Conservation (phyloP, 2,329 filamentous ascomycete species). For the Phymatotrichopsis omnivora region DNA sequence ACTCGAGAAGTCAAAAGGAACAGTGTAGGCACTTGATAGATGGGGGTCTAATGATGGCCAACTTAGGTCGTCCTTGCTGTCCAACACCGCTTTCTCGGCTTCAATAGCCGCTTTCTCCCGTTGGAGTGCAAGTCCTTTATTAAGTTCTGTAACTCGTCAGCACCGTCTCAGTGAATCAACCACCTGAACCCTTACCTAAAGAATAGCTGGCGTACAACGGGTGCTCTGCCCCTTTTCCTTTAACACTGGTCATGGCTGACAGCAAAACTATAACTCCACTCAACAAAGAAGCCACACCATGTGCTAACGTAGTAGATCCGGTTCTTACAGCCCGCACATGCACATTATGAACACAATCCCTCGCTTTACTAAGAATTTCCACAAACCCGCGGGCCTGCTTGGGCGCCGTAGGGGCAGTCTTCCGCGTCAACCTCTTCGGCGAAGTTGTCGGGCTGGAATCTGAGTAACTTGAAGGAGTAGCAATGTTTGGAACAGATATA, state of each 20-base stretch:
- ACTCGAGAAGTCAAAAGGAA: conserved; percentile 41
- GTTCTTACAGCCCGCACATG: conserved; percentile 45
- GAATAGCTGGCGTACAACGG: conserved; percentile 48
- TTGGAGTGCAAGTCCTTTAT: conserved; percentile 57
- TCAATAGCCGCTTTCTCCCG: conserved; percentile 50
- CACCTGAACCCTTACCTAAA: conserved; percentile 36
- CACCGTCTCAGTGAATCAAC: neutral
- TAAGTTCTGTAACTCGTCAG: conserved; percentile 44
- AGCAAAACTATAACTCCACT: conserved; percentile 57
- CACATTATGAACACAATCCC: conserved; percentile 54
- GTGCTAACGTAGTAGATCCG: conserved; percentile 49
- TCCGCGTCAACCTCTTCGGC: conserved; percentile 33
- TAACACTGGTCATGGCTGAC: conserved; percentile 48
- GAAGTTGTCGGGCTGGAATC: conserved; percentile 32
- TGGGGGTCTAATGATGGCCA: conserved; percentile 27
- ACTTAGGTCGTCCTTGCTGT: conserved; percentile 37
- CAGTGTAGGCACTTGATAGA: conserved; percentile 26
- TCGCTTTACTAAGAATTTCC: conserved; percentile 53
- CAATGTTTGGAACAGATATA: conserved; percentile 37
- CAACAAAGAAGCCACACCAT: conserved; percentile 52
- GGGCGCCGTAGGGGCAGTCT: conserved; percentile 29
- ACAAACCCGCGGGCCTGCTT: conserved; percentile 39
- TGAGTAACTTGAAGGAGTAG: conserved; percentile 35
- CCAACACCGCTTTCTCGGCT: conserved; percentile 40
- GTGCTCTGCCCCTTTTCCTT: conserved; percentile 41